A percentile compares a stretch with the other conserved stretches of the same genome.
These are phyloP conservation scores for Fragaria vesca DNA, from an alignment of 306 rosid species.

Conservation along the genomic window DNA sequence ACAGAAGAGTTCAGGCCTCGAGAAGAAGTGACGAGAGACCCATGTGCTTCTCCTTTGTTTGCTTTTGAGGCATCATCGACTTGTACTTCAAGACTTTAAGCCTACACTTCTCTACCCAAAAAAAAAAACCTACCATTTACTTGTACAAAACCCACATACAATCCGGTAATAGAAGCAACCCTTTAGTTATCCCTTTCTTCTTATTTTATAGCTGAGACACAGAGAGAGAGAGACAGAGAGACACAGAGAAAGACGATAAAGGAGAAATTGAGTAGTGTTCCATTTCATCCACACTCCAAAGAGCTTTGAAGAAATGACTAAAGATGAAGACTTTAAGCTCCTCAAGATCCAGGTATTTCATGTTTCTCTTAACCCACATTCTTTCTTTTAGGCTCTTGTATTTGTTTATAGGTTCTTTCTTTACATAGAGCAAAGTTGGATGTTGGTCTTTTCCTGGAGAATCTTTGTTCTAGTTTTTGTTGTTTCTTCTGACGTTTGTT, in stretches of 20 bases:
- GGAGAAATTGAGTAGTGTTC: background rate
- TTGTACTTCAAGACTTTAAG: conserved; percentile 7
- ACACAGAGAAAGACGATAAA: background rate
- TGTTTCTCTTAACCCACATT: conserved; percentile 29
- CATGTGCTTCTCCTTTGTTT: conserved; percentile 54
- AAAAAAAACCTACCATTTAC: background rate
- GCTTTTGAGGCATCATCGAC: conserved; percentile 28
- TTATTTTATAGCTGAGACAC: background rate
- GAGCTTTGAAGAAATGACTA: conserved; percentile 79
- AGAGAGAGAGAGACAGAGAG: background rate
- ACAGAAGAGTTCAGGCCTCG: background rate
- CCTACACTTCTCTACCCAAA: background rate
- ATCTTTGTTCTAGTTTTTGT: conserved; percentile 36
- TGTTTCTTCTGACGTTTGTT: conserved; percentile 26
- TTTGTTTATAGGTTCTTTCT: background rate
- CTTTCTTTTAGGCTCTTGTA: conserved; percentile 26
- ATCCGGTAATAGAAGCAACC: background rate
- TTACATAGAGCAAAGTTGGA: conserved; percentile 28
- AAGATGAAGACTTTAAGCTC: conserved; percentile 93
- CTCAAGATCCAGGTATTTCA: conserved; percentile 85
- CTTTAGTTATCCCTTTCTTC: background rate
- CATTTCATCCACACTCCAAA: conserved; percentile 33
- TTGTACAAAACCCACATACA: conserved; percentile 32
- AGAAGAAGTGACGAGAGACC: conserved; percentile 20
- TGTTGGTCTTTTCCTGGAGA: conserved; percentile 40